Evolutionary conservation across 2,329 filamentous ascomycete species (phyloP), one percentile per base, ranked within the genome.

Genomic region (Sclerotinia spermophila): DNA sequence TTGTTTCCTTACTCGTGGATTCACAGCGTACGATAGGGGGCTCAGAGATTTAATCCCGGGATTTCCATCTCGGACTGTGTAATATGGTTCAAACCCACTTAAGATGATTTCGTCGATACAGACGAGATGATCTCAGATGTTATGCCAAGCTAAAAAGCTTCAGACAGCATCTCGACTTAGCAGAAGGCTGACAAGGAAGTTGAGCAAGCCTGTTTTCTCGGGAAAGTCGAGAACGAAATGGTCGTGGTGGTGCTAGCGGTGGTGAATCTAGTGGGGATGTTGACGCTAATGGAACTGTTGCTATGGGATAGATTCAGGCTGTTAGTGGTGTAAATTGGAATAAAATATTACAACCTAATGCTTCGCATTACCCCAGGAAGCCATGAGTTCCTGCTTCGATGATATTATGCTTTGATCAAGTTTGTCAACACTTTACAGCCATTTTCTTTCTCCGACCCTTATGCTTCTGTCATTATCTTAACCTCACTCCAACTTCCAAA

Each of bases 51-150:
- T 17, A n/a, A 51, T 51, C 24, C n/a, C 11, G 48, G 27, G 3
- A 3, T 51, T 1, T n/a, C n/a, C 3, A 7, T 51, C 0, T 27
- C n/a, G 4, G 0, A 3, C 3, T 51, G 48, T 3, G 13, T 27
- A 27, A 13, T n/a, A 5, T 0, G 7, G 0, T 17, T 3, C 5
- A n/a, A 0, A 11, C 0, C 27, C 0, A 51, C 48, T n/a, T 13
- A 27, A 6, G n/a, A 27, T 27, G 48, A 51, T 27, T 51, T 27
- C 6, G 5, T 5, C 2, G 2, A 51, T 15, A 13, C 8, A 13
- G 5, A 51, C 27, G n/a, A n/a, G 0, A n/a, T n/a, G n/a, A 2
- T 1, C 5, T 51, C 17, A 17, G 48, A 24, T 51, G 2, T 51
- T n/a, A 5, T 51, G 0, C 5, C 5, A 13, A 51, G 17, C 5